Base-by-base conservation (phyloP, 257 asterid genomes). In the Knoxia roxburghii region DNA sequence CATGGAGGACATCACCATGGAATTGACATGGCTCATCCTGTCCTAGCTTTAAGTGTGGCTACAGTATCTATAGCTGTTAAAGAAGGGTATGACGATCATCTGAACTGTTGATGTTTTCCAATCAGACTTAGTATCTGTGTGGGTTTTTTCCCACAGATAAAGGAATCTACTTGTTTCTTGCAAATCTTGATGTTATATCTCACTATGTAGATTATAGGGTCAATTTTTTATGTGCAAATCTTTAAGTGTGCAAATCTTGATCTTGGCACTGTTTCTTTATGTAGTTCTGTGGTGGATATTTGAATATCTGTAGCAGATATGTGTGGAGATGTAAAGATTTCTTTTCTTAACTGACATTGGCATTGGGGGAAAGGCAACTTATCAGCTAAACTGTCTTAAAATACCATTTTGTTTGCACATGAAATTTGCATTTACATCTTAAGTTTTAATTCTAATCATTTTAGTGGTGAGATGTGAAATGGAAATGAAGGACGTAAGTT, bases 1-100 rank as follows among this genome's bases (percentile, higher is more conserved):
- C 85, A 68, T 21, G 18, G 76, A 33, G 96, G 95, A 40, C 95
- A 88, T 76, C 79, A 81, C 78, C 97, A 86, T 80, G 96, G 87
- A 74, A 80, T 93, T 29, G 96, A 90, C 81, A 83, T 93, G 96
- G 89, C 86, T 56, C 95, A 93, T 78, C 97, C 97, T 18, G 49
- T 88, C 74, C 87, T 93, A 30, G 99, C 99, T 9, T 75, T 93
- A 83, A 85, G 83, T 80, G 85, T 88, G 95, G 78, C 91, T 51
- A 49, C 86, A 70, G 74, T 84, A 61, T 90, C 97, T 52, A 93
- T 90, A 64, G 95, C 82, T 77, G 83, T 90, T 69, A 88, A 93
- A 83, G 99, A 93, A 87, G 96, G 96, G 99, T 93, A 88, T 39
- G 68, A 35, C 66, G 74, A 61, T 63, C 71, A 64, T 69, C 67